Percentiles rank a stretch among this genome's conserved stretches.
Conservation (phyloP, 1,139 yeast species). For the Meyerozyma carpophila region DNA sequence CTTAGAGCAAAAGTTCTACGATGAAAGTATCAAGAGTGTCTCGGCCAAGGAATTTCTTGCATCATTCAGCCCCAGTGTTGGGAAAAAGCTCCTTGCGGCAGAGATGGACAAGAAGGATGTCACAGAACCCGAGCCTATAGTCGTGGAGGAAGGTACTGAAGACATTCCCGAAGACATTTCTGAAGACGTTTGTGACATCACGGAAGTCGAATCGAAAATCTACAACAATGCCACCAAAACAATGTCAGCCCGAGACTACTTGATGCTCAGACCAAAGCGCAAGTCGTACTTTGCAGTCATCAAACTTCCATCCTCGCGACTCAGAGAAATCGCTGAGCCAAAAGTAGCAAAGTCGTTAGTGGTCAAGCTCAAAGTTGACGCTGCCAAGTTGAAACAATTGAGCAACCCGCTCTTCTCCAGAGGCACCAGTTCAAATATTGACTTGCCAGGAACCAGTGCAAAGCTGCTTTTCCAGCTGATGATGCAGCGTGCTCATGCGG, state of each 20-base stretch:
- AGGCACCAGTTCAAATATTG: slow-evolving; percentile 4
- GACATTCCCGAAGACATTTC: slow-evolving; percentile 1
- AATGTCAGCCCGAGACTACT: slow-evolving; percentile 20
- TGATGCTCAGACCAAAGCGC: slow-evolving; percentile 6
- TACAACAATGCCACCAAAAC: slow-evolving; percentile 15
- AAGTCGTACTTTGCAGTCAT: slow-evolving; percentile 10
- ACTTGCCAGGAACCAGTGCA: slow-evolving; percentile 2
- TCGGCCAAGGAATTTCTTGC: slow-evolving; percentile 29
- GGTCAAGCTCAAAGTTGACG: neutral
- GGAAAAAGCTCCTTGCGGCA: neutral
- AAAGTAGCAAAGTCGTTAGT: neutral
- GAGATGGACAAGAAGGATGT: neutral
- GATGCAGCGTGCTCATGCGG: slow-evolving; percentile 21
- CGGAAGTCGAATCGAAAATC: slow-evolving; percentile 14
- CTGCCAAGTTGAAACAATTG: slow-evolving; percentile 17
- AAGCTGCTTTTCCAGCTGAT: slow-evolving; percentile 17
- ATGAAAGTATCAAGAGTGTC: slow-evolving; percentile 15
- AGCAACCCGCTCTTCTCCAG: slow-evolving; percentile 7
- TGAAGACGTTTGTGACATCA: neutral
- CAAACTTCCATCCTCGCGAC: slow-evolving; percentile 14
- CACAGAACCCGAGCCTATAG: neutral
- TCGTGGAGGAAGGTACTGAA: neutral
- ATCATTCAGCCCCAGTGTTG: slow-evolving; percentile 11
- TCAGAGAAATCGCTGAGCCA: neutral
- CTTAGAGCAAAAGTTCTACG: slow-evolving; percentile 28